Evolutionary conservation across 1,284 basidiomycete species (phyloP), one percentile per base, ranked within the genome.

Genomic region (Pulveroboletus sp.): DNA sequence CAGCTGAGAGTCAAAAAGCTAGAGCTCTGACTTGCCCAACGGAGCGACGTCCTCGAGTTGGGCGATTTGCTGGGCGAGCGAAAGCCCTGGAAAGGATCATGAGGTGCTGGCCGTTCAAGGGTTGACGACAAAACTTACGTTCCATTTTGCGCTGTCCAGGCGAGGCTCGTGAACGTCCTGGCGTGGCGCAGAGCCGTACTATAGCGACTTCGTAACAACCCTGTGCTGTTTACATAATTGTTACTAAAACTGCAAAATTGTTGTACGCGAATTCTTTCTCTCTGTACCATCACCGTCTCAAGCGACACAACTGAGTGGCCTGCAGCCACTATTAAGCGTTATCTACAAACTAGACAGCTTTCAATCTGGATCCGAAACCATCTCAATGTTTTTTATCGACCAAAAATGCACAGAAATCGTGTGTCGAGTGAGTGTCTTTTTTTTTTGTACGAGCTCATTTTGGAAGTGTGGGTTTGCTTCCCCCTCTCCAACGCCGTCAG

Each of bases 21-120:
- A 43, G 47, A 37, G 37, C 44, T 37, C 19, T 6, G 36, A 71
- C 79, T 61, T 66, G 86, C 90, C 87, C 50, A 77, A 72, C 60
- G 90, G 89, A 24, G 84, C 80, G 36, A 86, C 76, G 53, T 89
- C 81, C 50, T 89, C 80, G 45, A 95, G 82, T 68, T 88, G 80
- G 43, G 87, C 88, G 52, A 95, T 83, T 68, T 95, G 92, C 68
- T 94, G 82, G 6, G 88, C 88, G 39, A 95, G 81, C 4, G 89
- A 83, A 46, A 84, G 69, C 45, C 82, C 84, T 87, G 58, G 32
- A 40, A 53, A 43, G 39, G 2, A 6, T 40, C 13, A n/a, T 55
- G 45, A 57, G 51, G 47, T 51, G 55, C 45, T 58, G 51, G 16
- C 35, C 33, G 37, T n/a, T 16, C 42, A 21, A 21, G 32, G 39